Base-by-base conservation (phyloP, 2,329 filamentous ascomycete species). In the Sclerotinia spermophila region DNA sequence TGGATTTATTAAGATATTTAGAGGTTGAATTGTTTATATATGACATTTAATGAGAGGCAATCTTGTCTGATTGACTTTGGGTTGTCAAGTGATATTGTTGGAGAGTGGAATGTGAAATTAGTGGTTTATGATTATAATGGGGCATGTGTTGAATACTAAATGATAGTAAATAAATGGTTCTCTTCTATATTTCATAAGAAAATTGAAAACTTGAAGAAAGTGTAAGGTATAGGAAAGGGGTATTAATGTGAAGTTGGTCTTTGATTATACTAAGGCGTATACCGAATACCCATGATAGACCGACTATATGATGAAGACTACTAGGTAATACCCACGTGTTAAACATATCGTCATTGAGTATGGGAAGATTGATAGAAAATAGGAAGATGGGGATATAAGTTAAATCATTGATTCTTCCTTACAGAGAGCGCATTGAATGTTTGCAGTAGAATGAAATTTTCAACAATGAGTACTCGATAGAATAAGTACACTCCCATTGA, bases 1-100 rank as follows among this genome's bases (percentile, higher is more conserved):
- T 48, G 17, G 6, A 1, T 11, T n/a, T 2, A n/a, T 4, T 48
- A 10, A 2, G 0, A 13, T 11, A 11, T 11, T 13, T 13, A n/a
- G 24, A 13, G 3, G 5, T 5, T 10, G 11, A 1, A 10, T 4
- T n/a, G 13, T 13, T 8, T 48, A 2, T 2, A 48, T n/a, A 4
- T 48, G 10, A 24, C 24, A n/a, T n/a, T 24, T 24, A 5, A 5
- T 3, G 0, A n/a, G 24, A 48, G 2, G 45, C n/a, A 1, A 11
- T 51, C 1, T 17, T 27, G 5, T 27, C 5, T 17, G 48, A 51
- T 27, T 3, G 1, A 0, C 2, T 6, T 51, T 51, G 48, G 0
- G n/a, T 10, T 27, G 15, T 51, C 5, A 17, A 17, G 13, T 27
- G 0, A 7, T 15, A 51, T 24, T 51, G 13, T 51, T 27, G 48